phyloP scores from a whole-genome alignment of 192 early-diverging fungal species.

The Phlyctochytrium bullatum region DNA sequence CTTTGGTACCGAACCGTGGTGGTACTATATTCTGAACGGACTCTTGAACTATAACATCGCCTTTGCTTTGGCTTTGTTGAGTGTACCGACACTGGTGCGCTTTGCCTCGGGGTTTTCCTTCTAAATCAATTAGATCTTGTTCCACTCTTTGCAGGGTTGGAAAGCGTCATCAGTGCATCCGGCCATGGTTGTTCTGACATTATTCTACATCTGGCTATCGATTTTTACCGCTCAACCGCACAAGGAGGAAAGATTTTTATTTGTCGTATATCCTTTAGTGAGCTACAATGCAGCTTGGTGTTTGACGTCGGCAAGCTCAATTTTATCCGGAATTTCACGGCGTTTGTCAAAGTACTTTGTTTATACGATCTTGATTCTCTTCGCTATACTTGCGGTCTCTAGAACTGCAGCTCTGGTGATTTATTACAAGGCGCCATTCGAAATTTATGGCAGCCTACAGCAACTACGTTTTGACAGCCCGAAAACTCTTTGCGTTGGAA shows the following conservation, averaged over 20 bases:
- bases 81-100: slow-evolving; percentile 61
- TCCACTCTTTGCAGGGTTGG: not conserved
- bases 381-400: slow-evolving; percentile 58
- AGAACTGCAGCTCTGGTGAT: slow-evolving; percentile 65
- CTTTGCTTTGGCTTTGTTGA: slow-evolving; percentile 69
- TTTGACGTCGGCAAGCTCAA: slow-evolving; percentile 10
- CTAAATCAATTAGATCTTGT: slow-evolving; percentile 4
- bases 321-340: not conserved
- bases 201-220: slow-evolving; percentile 72
- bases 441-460: slow-evolving; percentile 52
- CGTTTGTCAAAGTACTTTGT: not conserved
- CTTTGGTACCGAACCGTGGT: slow-evolving; percentile 91
- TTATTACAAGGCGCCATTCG: slow-evolving; percentile 76
- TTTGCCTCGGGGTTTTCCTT: not conserved
- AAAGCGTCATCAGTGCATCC: not conserved
- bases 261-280: slow-evolving; percentile 85
- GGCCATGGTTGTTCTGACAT: slow-evolving; percentile 36
- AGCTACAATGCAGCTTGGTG: slow-evolving; percentile 73
- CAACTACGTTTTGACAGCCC: not conserved
- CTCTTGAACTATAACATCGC: slow-evolving; percentile 87
- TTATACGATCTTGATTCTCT: slow-evolving; percentile 25
- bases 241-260: slow-evolving; percentile 97
- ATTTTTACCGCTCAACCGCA: slow-evolving; percentile 89
- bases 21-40: slow-evolving; percentile 88
- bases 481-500: slow-evolving; percentile 74